Evolutionary conservation across 495 filamentous ascomycete genomes (phyloP).

Genomic region (Cenococcum geophilum): DNA sequence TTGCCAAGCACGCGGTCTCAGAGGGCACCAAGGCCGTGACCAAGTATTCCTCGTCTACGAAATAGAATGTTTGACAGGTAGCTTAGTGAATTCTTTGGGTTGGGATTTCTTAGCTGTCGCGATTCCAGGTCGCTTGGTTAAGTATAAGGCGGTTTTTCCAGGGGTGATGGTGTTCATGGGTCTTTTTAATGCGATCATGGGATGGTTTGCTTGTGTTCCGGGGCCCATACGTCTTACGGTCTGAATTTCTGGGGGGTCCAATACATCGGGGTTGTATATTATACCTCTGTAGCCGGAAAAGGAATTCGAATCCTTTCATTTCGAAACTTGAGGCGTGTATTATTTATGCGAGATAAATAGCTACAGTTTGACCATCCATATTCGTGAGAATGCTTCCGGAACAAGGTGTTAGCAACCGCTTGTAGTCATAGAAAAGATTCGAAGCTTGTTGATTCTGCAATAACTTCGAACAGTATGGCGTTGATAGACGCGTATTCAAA

Average conservation of each 20-base stretch:
- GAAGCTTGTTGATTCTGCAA: too few species aligned
- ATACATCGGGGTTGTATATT: slow-evolving; percentile 29
- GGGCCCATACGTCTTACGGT: slow-evolving; percentile 21
- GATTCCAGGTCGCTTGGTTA: slow-evolving; percentile 22
- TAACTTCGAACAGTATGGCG: too few species aligned
- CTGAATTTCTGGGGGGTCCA: slow-evolving; percentile 24
- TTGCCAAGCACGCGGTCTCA: slow-evolving; percentile 98
- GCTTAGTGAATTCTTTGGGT: slow-evolving; percentile 17
- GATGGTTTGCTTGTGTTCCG: slow-evolving; percentile 33
- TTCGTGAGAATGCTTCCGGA: too few species aligned
- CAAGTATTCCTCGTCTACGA: slow-evolving; percentile 99
- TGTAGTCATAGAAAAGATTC: too few species aligned
- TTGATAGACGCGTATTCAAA: too few species aligned
- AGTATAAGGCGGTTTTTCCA: slow-evolving; percentile 24
- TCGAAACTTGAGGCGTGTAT: slow-evolving; percentile 10
- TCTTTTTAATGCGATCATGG: slow-evolving; percentile 43
- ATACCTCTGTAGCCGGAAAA: slow-evolving; percentile 31
- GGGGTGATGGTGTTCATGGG: slow-evolving; percentile 35
- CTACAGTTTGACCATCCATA: too few species aligned
- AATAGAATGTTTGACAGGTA: slow-evolving; percentile 55
- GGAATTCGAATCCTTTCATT: slow-evolving; percentile 21
- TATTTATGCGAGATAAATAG: too few species aligned
- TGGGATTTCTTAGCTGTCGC: slow-evolving; percentile 24
- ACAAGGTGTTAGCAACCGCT: too few species aligned
- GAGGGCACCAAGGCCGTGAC: slow-evolving; percentile 99